A percentile compares a stretch with the other conserved stretches of the same genome.
Evolutionary conservation across 495 filamentous ascomycete species (phyloP).

Genomic region (Baudoinia panamericana): DNA sequence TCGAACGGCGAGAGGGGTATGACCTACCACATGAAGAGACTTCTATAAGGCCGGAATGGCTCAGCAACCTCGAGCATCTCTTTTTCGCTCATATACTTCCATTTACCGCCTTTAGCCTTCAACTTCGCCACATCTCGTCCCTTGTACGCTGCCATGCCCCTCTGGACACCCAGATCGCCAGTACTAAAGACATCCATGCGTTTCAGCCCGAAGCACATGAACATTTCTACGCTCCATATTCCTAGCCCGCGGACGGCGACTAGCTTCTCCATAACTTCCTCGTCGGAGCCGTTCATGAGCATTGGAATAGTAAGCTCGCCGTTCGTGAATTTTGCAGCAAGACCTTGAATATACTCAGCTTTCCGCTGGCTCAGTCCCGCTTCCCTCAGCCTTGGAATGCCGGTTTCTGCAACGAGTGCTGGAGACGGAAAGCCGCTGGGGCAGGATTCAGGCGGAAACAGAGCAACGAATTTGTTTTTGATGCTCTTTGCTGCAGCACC

Average conservation of each 20-base stretch:
- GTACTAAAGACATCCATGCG: constrained; percentile 85
- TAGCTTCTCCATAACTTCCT: constrained; percentile 68
- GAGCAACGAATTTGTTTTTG: constrained; percentile 64
- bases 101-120: constrained; percentile 73
- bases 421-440: constrained; percentile 58
- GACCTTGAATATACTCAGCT: constrained; percentile 80
- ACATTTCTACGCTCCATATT: constrained; percentile 93
- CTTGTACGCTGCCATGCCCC: constrained; percentile 79
- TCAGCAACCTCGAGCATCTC: constrained; percentile 80
- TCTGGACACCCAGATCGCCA: constrained; percentile 88
- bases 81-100: constrained; percentile 89
- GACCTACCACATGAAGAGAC: constrained; percentile 66
- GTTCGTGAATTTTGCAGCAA: constrained; percentile 64
- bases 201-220: constrained; percentile 83
- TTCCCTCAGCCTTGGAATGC: constrained; percentile 54
- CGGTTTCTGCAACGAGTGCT: constrained; percentile 46
- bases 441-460: constrained; percentile 42
- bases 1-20: constrained; percentile 39
- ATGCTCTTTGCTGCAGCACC: constrained; percentile 82
- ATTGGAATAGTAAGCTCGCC: constrained; percentile 64
- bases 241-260: constrained; percentile 81
- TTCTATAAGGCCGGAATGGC: constrained; percentile 70
- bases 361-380: constrained; percentile 85
- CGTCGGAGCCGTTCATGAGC: constrained; percentile 65
- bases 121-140: constrained; percentile 72